Percentiles rank a stretch among this genome's conserved stretches.
These are phyloP conservation scores for Aquilaria sinensis DNA, from an alignment of 345 rosid species.

Conservation along the genomic window DNA sequence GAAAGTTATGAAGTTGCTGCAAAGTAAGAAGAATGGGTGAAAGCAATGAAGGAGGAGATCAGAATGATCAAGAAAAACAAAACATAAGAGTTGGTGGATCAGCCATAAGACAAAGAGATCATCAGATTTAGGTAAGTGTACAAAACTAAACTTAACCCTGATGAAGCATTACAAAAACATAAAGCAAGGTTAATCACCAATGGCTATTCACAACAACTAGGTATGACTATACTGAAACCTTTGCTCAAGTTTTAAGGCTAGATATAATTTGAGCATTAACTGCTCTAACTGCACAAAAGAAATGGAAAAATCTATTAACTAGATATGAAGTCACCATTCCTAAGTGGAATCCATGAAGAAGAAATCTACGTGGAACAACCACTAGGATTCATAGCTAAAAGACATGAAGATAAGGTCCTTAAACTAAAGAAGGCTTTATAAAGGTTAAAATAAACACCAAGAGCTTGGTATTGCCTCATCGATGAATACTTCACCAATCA, in stretches of 20 bases:
- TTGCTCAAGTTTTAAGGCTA: neutral
- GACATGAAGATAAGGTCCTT: neutral
- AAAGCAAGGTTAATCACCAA: neutral
- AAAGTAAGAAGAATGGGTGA: neutral
- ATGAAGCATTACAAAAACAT: neutral
- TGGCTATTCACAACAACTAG: neutral
- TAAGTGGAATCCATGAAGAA: neutral
- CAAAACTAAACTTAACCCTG: neutral
- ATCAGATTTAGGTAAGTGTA: neutral
- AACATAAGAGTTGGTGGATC: neutral
- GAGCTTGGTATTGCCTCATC: neutral
- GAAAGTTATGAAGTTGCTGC: neutral
- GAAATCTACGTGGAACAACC: neutral
- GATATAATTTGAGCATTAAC: neutral
- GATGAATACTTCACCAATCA: neutral
- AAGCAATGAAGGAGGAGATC: neutral
- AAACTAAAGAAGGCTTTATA: neutral
- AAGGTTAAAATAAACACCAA: neutral
- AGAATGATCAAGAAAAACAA: neutral
- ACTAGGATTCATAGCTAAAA: neutral
- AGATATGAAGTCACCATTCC: neutral
- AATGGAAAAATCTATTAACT: neutral
- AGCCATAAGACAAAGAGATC: neutral
- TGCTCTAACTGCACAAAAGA: neutral
- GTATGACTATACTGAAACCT: neutral